These are phyloP conservation scores for Pichia kluyveri DNA, from an alignment of 805 yeast genomes.

Conservation along the genomic window DNA sequence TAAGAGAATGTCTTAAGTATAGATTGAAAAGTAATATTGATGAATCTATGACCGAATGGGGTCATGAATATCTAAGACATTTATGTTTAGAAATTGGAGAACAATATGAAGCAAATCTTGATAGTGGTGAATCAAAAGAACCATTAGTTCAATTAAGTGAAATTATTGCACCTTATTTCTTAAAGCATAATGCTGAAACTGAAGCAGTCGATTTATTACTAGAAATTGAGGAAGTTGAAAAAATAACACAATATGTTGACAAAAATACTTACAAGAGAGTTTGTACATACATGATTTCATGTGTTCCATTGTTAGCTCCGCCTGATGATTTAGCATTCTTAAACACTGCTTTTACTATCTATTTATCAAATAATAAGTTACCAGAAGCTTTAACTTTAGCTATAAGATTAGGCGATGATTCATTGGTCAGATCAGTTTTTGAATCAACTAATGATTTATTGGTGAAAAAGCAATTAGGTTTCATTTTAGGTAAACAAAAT, in stretches of 20 bases:
- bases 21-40: constrained; percentile 44
- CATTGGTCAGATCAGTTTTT: constrained; percentile 69
- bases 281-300: constrained; percentile 87
- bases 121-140: constrained; percentile 21
- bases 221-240: constrained; percentile 83
- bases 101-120: constrained; percentile 49
- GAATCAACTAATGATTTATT: constrained; percentile 66
- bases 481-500: constrained; percentile 80
- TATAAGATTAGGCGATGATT: constrained; percentile 76
- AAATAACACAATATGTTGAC: constrained; percentile 77
- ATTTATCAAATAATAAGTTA: constrained; percentile 65
- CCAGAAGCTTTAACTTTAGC: constrained; percentile 90
- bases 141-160: constrained; percentile 54
- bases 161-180: constrained; percentile 78
- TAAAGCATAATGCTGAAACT: constrained; percentile 94
- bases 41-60: constrained; percentile 78
- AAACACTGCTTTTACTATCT: constrained; percentile 81
- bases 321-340: constrained; percentile 85
- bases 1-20: constrained; percentile 70
- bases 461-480: constrained; percentile 83
- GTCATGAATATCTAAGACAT: constrained; percentile 96
- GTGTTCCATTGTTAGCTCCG: constrained; percentile 94
- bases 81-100: constrained; percentile 92
- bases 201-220: constrained; percentile 92
- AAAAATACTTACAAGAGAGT: constrained; percentile 78